Base-by-base conservation (phyloP, 2,329 filamentous ascomycete genomes). In the Trichoderma hamatum region DNA sequence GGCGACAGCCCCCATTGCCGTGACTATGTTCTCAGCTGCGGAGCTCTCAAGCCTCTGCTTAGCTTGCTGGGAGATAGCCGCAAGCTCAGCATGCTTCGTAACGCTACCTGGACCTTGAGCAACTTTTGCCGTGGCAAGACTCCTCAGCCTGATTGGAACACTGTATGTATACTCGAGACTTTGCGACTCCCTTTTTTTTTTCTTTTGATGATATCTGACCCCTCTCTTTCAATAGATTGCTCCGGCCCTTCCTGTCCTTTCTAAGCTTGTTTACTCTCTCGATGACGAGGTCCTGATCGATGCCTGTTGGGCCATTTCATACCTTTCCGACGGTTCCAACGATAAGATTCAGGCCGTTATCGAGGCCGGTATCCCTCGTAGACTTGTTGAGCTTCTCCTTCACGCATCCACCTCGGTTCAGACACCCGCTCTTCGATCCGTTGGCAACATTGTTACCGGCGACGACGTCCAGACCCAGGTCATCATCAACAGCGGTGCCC, bases 51-150 rank as follows among this genome's bases (percentile, higher is more conserved):
- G 81, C 96, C 96, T 64, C 87, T 99, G 69, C 88, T 99, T 69
- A 89, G 89, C 77, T 88, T 99, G 55, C 89, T 99, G 69, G 95
- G 95, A 67, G 96, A 99, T 81, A 97, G 96, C 84, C 94, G 96
- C 78, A 99, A 99, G 87, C 86, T 99, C 69, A 98, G 94, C 87
- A 99, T 99, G 96, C 90, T 99, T 64, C 89, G 96, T 75, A 99
- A 99, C 80, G 96, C 96, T 43, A 99, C 96, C 28, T 99, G 96
- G 96, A 99, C 96, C 55, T 85, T 99, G 69, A 98, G 96, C 88
- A 99, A 99, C 86, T 99, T 99, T 84, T 99, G 96, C 85, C 93
- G 96, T 86, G 96, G 96, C 83, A 99, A 99, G 89, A 97, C 95
- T 10, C 96, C 96, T 63, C 96, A 99, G 84, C 96, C 96, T 58